These are phyloP conservation scores for Triglochin maritima DNA, from an alignment of 106 monocot species.

Conservation along the genomic window DNA sequence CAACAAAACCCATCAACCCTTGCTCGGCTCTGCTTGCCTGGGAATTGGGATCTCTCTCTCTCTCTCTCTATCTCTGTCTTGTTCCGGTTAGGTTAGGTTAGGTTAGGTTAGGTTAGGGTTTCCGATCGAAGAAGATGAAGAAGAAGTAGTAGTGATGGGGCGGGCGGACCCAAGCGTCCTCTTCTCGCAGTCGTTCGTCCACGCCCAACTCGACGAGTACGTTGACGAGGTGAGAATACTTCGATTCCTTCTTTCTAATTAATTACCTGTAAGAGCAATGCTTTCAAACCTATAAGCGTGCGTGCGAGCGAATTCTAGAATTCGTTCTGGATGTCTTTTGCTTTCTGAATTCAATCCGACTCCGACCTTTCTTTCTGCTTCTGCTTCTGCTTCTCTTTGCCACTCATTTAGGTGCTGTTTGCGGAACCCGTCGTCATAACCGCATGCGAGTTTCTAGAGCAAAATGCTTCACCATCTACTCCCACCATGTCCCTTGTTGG, in stretches of 20 bases:
- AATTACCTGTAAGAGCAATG: neutral
- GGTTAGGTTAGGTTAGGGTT: too few species aligned
- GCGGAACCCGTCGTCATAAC: constrained; percentile 81
- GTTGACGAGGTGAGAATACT: constrained; percentile 71
- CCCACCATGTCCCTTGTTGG: constrained; percentile 61
- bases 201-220: constrained; percentile 85
- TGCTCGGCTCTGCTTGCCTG: too few species aligned
- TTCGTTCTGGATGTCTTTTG: too few species aligned
- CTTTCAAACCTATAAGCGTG: too few species aligned
- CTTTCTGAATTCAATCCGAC: neutral
- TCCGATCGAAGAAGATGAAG: neutral
- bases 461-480: constrained; percentile 69
- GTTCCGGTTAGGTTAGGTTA: too few species aligned
- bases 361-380: neutral
- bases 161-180: constrained; percentile 82
- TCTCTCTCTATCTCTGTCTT: too few species aligned
- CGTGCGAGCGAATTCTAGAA: too few species aligned
- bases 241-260: neutral
- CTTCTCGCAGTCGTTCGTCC: constrained; percentile 77
- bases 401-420: constrained; percentile 52
- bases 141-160: constrained; percentile 26
- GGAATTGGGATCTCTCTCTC: too few species aligned
- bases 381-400: neutral
- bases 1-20: too few species aligned
- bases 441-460: constrained; percentile 94